Evolutionary conservation across 1,139 yeast genomes (phyloP).

Genomic region (Sugiyamaella japonica): DNA sequence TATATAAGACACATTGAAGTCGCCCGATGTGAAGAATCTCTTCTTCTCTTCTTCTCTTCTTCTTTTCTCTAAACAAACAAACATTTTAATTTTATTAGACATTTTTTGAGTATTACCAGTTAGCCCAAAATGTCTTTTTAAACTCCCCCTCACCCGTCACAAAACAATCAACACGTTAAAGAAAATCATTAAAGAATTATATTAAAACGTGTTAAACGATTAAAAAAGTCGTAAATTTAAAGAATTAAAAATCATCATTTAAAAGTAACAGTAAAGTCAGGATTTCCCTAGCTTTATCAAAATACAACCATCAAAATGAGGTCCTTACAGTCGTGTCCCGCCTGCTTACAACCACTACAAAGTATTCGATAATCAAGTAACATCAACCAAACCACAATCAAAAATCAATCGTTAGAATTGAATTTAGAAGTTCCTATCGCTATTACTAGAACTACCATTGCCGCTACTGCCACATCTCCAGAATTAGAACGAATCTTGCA

Average conservation of each 20-base stretch:
- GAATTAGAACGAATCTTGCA: conserved; percentile 13
- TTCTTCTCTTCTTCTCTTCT: too few species aligned
- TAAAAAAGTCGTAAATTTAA: conserved; percentile 14
- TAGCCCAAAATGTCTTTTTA: conserved; percentile 20
- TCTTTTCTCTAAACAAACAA: not conserved
- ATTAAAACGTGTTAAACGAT: conserved; percentile 8
- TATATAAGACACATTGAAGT: conserved; percentile 15
- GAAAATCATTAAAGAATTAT: conserved; percentile 8
- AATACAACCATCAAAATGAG: conserved; percentile 21
- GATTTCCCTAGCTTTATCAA: conserved; percentile 15
- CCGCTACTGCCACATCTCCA: conserved; percentile 2
- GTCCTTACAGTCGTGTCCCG: conserved; percentile 20
- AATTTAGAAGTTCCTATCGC: too few species aligned
- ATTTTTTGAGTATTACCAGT: conserved; percentile 14
- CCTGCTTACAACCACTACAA: conserved; percentile 16
- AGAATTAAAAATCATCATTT: conserved; percentile 7
- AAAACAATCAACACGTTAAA: conserved; percentile 13
- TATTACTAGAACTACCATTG: not conserved
- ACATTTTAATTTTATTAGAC: conserved; percentile 7
- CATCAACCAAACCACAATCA: not conserved
- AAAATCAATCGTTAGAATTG: not conserved
- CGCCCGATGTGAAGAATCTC: not conserved
- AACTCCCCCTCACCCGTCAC: conserved; percentile 8
- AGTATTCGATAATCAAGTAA: conserved; percentile 16
- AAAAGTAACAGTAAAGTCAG: conserved; percentile 13